Evolutionary conservation across 768 basidiomycete genomes (phyloP).

Genomic region (Filobasidium wieringae): DNA sequence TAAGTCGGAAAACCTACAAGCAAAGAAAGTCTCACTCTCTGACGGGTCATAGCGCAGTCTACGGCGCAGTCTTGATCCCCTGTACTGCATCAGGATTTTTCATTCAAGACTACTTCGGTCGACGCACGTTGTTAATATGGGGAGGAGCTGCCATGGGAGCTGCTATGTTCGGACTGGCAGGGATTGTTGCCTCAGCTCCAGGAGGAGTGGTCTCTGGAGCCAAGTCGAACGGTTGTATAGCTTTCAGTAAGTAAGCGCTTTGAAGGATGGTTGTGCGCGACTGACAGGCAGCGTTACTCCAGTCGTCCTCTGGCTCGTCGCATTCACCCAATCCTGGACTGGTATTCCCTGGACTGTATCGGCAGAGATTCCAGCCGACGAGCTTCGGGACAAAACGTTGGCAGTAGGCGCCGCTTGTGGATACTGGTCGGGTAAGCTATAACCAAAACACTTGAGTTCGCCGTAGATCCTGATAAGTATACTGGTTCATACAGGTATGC

Average conservation of each 20-base stretch:
- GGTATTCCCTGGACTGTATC: constrained; percentile 18
- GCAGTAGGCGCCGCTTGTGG: constrained; percentile 16
- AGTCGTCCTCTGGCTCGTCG: constrained; percentile 10
- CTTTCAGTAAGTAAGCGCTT: constrained; percentile 1
- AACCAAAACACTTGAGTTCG: no score
- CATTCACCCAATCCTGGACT: constrained; percentile 16
- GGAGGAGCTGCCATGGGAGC: constrained; percentile 6
- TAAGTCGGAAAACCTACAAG: not conserved
- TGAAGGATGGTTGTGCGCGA: not conserved
- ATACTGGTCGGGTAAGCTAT: no score
- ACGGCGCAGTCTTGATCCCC: constrained; percentile 10
- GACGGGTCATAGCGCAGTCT: not conserved
- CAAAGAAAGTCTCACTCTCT: not conserved
- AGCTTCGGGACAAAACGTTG: constrained; percentile 21
- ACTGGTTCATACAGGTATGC: no score
- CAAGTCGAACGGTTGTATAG: not conserved
- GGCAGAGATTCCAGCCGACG: constrained; percentile 18
- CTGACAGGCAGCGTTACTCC: not conserved
- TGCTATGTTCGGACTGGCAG: not conserved
- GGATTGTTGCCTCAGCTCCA: not conserved
- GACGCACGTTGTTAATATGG: constrained; percentile 7
- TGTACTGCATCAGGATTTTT: constrained; percentile 5
- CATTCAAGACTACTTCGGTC: constrained; percentile 13
- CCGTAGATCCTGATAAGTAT: no score
- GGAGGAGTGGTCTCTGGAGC: not conserved